A percentile compares a stretch with the other conserved stretches of the same genome.
Evolutionary conservation across 2,329 filamentous ascomycete species (phyloP).

Genomic region (Pseudogymnoascus sp.): DNA sequence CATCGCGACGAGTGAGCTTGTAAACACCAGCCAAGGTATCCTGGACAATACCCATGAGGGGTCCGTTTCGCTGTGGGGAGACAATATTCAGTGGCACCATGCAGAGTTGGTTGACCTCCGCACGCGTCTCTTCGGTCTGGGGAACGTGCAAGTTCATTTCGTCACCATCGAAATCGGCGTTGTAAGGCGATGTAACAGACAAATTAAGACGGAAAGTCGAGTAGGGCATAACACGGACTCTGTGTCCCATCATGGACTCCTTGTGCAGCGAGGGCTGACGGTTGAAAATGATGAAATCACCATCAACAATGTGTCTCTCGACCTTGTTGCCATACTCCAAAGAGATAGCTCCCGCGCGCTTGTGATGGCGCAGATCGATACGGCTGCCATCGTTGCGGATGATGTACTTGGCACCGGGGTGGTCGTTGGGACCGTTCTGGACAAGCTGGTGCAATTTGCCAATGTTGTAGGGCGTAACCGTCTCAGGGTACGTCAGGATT

Average conservation of each 20-base stretch:
- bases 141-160: constrained; percentile 99
- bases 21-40: constrained; percentile 94
- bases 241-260: constrained; percentile 99
- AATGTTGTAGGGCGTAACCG: constrained; percentile 97
- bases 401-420: constrained; percentile 94
- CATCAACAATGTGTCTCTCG: constrained; percentile 90
- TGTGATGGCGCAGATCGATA: constrained; percentile 91
- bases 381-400: constrained; percentile 88
- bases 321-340: constrained; percentile 98
- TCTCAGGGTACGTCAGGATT: constrained; percentile 92
- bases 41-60: constrained; percentile 98
- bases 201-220: constrained; percentile 97
- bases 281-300: constrained; percentile 99
- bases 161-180: constrained; percentile 99
- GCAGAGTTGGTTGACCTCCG: constrained; percentile 88
- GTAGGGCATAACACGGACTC: constrained; percentile 96
- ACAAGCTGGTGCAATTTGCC: constrained; percentile 83
- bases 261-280: constrained; percentile 98
- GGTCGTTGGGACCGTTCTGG: constrained; percentile 86
- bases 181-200: constrained; percentile 97
- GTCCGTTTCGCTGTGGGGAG: constrained; percentile 91
- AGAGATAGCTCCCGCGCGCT: constrained; percentile 75
- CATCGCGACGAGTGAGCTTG: constrained; percentile 90
- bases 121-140: constrained; percentile 91
- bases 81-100: constrained; percentile 99